Conservation (phyloP, 2,329 filamentous ascomycete species). For the Cladosporium sp. region DNA sequence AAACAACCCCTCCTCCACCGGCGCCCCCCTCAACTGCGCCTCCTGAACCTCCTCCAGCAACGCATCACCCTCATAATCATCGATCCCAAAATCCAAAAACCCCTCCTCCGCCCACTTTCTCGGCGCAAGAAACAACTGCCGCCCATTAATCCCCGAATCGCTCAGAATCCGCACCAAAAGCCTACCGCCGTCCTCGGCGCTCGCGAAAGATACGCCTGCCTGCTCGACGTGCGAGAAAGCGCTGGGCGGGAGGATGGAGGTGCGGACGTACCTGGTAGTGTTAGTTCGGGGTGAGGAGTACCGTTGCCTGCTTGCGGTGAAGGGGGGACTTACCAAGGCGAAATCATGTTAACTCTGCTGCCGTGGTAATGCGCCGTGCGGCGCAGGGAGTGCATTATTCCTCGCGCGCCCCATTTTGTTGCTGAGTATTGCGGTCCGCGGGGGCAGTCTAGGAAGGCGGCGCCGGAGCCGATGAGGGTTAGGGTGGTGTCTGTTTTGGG, state of each 20-base stretch:
- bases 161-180: slow-evolving; percentile 24
- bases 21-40: slow-evolving; percentile 7
- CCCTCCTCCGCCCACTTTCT: slow-evolving; percentile 30
- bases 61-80: neutral
- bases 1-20: slow-evolving; percentile 7
- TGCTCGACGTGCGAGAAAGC: slow-evolving; percentile 23
- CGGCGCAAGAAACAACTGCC: slow-evolving; percentile 33
- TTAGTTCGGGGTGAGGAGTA: neutral
- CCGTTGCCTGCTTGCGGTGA: too few species aligned
- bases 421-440: slow-evolving; percentile 32
- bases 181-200: slow-evolving; percentile 23
- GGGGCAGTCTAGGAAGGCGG: slow-evolving; percentile 18
- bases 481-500: slow-evolving; percentile 20
- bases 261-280: slow-evolving; percentile 35
- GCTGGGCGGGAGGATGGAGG: slow-evolving; percentile 29
- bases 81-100: slow-evolving; percentile 26
- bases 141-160: slow-evolving; percentile 27
- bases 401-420: slow-evolving; percentile 36
- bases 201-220: slow-evolving; percentile 28
- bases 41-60: neutral
- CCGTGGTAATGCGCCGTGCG: slow-evolving; percentile 28
- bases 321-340: slow-evolving; percentile 31
- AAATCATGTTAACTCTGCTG: slow-evolving; percentile 35
- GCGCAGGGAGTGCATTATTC: slow-evolving; percentile 35
- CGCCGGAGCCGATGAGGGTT: slow-evolving; percentile 16